phyloP scores from a whole-genome alignment of 2,329 filamentous ascomycete species.

The Aspergillus transmontanensis region DNA sequence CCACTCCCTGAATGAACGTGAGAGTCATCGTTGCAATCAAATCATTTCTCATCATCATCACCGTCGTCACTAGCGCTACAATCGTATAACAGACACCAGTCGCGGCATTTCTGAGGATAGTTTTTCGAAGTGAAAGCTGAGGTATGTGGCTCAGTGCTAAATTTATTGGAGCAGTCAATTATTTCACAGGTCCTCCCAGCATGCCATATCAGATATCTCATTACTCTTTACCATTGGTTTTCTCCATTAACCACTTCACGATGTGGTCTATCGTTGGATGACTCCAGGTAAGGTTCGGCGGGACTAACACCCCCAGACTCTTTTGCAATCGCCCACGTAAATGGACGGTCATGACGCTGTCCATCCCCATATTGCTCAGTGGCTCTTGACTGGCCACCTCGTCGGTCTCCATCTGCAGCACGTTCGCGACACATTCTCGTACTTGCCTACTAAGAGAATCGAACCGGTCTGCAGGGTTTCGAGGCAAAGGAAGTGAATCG shows the following conservation, averaged over 20 bases:
- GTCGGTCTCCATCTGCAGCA: slow-evolving; percentile 38
- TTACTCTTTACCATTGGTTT: background rate
- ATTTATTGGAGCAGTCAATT: background rate
- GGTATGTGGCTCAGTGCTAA: background rate
- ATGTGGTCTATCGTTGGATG: slow-evolving; percentile 44
- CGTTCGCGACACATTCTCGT: slow-evolving; percentile 34
- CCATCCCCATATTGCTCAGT: slow-evolving; percentile 43
- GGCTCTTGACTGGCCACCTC: slow-evolving; percentile 36
- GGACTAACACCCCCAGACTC: slow-evolving; percentile 37
- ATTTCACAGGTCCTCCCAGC: background rate
- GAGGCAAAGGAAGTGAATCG: slow-evolving; percentile 4
- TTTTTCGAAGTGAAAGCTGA: background rate
- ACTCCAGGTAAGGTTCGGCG: slow-evolving; percentile 46
- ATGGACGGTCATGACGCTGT: slow-evolving; percentile 44
- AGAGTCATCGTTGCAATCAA: background rate
- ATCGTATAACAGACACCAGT: background rate
- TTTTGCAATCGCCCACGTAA: slow-evolving; percentile 40
- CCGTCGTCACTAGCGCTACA: background rate
- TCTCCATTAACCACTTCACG: slow-evolving; percentile 38
- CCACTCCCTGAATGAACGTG: background rate
- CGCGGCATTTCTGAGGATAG: background rate
- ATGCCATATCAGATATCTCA: background rate
- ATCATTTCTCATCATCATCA: background rate
- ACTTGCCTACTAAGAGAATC: slow-evolving; percentile 34
- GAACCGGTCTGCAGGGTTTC: slow-evolving; percentile 31